Evolutionary conservation across 257 asterid species (phyloP).

Genomic region (Primulina huaijiensis): DNA sequence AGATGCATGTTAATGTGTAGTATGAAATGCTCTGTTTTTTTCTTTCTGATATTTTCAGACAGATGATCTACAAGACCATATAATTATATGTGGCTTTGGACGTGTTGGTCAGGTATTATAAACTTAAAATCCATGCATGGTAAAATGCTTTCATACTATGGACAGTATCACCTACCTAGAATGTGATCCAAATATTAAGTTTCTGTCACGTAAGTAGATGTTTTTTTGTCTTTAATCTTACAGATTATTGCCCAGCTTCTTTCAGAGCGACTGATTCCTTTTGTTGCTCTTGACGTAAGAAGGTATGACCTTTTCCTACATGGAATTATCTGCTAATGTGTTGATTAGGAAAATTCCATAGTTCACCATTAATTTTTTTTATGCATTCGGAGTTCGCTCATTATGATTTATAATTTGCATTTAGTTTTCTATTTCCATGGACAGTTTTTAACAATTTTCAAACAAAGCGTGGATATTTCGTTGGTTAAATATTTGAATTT

Average conservation of each 20-base stretch:
- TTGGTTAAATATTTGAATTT: no score
- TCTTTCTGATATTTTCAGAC: slow-evolving; percentile 54
- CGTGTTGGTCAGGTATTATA: slow-evolving; percentile 94
- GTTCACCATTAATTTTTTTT: no score
- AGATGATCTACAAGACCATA: slow-evolving; percentile 98
- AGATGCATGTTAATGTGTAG: neutral
- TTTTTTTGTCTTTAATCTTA: slow-evolving; percentile 21
- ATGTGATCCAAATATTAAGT: neutral
- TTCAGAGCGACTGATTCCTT: slow-evolving; percentile 95
- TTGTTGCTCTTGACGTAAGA: slow-evolving; percentile 99
- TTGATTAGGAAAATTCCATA: neutral
- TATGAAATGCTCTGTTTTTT: slow-evolving; percentile 4
- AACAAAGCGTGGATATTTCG: no score
- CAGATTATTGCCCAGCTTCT: slow-evolving; percentile 99
- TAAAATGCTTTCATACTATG: slow-evolving; percentile 10
- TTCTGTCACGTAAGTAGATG: slow-evolving; percentile 12
- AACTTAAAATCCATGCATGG: slow-evolving; percentile 8
- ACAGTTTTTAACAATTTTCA: no score
- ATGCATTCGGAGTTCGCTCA: neutral
- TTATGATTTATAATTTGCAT: no score
- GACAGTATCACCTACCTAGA: slow-evolving; percentile 5
- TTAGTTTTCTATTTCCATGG: no score
- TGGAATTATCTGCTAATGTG: neutral
- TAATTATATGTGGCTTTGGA: slow-evolving; percentile 96
- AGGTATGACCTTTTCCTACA: slow-evolving; percentile 48